phyloP scores from a whole-genome alignment of 495 filamentous ascomycete species.

The Penicillium maclennaniae region DNA sequence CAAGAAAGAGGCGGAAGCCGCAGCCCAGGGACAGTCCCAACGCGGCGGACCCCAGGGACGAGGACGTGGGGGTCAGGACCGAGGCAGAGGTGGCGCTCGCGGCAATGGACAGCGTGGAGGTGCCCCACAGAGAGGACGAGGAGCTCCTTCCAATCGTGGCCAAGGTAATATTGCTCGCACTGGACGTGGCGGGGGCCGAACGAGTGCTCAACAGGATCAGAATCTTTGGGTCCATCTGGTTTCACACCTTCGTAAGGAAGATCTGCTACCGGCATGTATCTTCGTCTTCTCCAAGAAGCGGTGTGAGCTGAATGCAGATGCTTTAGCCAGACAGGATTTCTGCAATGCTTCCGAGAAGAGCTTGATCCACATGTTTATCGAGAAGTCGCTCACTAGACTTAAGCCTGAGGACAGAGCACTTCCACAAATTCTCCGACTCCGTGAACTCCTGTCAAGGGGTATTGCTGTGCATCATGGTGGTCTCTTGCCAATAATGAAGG shows the following conservation, averaged over 20 bases:
- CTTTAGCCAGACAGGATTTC: constrained; percentile 90
- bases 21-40: constrained; percentile 42
- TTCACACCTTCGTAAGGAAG: constrained; percentile 81
- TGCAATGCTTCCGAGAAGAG: constrained; percentile 92
- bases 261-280: constrained; percentile 84
- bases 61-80: constrained; percentile 39
- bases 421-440: constrained; percentile 83
- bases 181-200: constrained; percentile 77
- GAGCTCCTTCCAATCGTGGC: constrained; percentile 54
- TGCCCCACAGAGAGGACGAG: constrained; percentile 53
- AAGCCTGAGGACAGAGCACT: constrained; percentile 86
- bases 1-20: constrained; percentile 46
- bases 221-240: constrained; percentile 97
- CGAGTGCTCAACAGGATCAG: constrained; percentile 85
- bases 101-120: constrained; percentile 41
- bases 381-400: constrained; percentile 88
- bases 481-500: constrained; percentile 93
- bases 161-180: constrained; percentile 84
- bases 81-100: constrained; percentile 28
- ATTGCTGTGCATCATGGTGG: constrained; percentile 97
- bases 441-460: constrained; percentile 81
- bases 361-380: constrained; percentile 92
- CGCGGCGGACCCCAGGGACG: constrained; percentile 51
- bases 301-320: constrained; percentile 95
- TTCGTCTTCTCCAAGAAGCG: constrained; percentile 98